Conservation (phyloP, 768 basidiomycete genomes). For the Tylopilus felleus region DNA sequence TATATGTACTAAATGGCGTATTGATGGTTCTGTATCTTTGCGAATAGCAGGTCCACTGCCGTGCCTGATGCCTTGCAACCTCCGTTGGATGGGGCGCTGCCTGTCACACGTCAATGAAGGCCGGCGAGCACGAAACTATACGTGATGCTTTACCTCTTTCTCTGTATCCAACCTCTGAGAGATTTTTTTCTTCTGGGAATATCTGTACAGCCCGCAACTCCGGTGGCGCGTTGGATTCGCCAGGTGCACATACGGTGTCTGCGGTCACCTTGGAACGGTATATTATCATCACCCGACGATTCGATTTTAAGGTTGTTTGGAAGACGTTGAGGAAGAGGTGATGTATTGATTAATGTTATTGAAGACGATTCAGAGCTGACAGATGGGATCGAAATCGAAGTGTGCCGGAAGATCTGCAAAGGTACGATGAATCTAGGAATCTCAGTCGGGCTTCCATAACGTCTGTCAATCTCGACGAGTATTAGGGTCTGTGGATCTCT, state of each 20-base stretch:
- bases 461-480: constrained; percentile 23
- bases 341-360: constrained; percentile 19
- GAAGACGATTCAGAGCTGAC: constrained; percentile 11
- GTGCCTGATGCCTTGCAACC: constrained; percentile 9
- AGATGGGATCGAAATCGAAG: constrained; percentile 20
- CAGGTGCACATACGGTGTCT: constrained; percentile 11
- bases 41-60: constrained; percentile 25
- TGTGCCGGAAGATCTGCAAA: constrained; percentile 19
- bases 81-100: constrained; percentile 6
- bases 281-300: constrained; percentile 2
- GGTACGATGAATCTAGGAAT: constrained; percentile 21
- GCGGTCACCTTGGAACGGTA: constrained; percentile 8
- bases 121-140: constrained; percentile 17
- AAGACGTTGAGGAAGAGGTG: constrained; percentile 12
- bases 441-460: constrained; percentile 13
- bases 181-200: constrained; percentile 18
- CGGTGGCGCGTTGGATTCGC: constrained; percentile 19
- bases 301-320: constrained; percentile 21
- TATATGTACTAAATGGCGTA: constrained; percentile 24
- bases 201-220: constrained; percentile 17
- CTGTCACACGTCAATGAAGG: constrained; percentile 15
- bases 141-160: constrained; percentile 25
- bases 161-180: constrained; percentile 17
- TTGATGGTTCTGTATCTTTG: constrained; percentile 26
- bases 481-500: constrained; percentile 21